Percentiles rank a stretch among this genome's conserved stretches.
Evolutionary conservation across 345 rosid genomes (phyloP).

Genomic region (Dovyalis caffra): DNA sequence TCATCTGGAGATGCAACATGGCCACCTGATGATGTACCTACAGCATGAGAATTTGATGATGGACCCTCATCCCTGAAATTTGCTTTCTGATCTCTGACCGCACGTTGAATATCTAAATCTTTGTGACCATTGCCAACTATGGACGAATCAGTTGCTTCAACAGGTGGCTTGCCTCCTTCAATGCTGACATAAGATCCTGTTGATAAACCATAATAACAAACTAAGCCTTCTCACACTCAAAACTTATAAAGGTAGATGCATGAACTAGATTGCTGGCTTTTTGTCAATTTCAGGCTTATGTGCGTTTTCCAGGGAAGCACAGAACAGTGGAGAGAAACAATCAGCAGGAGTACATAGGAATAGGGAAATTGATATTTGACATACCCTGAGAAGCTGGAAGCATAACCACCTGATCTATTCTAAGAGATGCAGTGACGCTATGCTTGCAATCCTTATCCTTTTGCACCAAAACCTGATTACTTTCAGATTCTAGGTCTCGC

Average conservation of each 20-base stretch:
- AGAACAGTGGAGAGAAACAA: neutral
- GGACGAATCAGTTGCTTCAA: constrained; percentile 5
- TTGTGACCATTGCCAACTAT: neutral
- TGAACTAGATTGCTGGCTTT: neutral
- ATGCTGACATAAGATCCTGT: constrained; percentile 17
- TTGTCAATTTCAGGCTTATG: neutral
- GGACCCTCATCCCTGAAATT: constrained; percentile 23
- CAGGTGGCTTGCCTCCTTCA: constrained; percentile 10
- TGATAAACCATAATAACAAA: neutral
- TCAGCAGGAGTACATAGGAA: neutral
- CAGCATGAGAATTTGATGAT: constrained; percentile 13
- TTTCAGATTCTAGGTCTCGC: constrained; percentile 37
- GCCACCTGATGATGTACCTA: constrained; percentile 17
- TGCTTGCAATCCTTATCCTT: constrained; percentile 22
- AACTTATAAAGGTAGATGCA: neutral
- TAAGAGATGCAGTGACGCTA: constrained; percentile 24
- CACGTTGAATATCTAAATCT: neutral
- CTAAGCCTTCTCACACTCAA: neutral
- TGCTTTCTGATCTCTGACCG: constrained; percentile 2
- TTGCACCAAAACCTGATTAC: neutral
- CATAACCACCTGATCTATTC: constrained; percentile 22
- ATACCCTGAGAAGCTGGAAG: constrained; percentile 38
- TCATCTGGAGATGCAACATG: neutral
- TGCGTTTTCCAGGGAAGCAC: neutral
- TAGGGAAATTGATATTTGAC: neutral